Evolutionary conservation across 129 eudicot species (phyloP), one percentile per base, ranked within the genome.

Genomic region (Flaveria ramosissima): DNA sequence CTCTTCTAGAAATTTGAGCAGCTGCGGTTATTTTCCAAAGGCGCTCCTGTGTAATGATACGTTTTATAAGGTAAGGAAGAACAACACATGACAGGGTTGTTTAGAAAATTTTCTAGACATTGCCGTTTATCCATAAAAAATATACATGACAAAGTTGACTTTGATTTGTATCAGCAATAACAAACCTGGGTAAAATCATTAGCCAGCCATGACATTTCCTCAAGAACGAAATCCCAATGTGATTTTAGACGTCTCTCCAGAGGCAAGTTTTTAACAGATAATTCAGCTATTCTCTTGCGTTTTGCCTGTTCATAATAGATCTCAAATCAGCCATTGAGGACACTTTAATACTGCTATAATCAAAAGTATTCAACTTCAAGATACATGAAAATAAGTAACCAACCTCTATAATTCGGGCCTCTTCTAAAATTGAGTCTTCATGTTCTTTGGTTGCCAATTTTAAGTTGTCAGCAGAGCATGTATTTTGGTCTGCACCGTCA

Each of bases 131-230:
- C 41, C 41, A 36, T 36, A 5, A 36, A 36, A 36, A 5, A 36
- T 36, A 68, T 66, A 30, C 55, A 81, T 30, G 65, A 41, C 55
- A 27, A 62, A 42, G 36, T 15, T 65, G 50, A 20, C 83, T 68
- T 52, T 10, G 42, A 64, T n/a, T 42, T 21, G n/a, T 64, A 51
- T 55, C 71, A 74, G 72, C 45, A 76, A 73, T 60, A 76, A 30
- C 85, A 88, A 55, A 95, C 99, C 99, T 95, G 99, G 3, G 97
- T 89, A 84, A 91, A 95, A 83, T 95, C 99, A 83, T 95, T 95
- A 55, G 99, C 99, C 85, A 91, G 53, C 99, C 99, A 95, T 69
- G 89, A 81, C 97, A 95, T 95, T 82, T 95, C 99, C 80, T 91
- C 99, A 47, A 95, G 89, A 19, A 95, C 99, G 83, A 85, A 89